Evolutionary conservation across 805 yeast genomes (phyloP), one percentile per base, ranked within the genome.

Genomic region (Candida jianshihensis): DNA sequence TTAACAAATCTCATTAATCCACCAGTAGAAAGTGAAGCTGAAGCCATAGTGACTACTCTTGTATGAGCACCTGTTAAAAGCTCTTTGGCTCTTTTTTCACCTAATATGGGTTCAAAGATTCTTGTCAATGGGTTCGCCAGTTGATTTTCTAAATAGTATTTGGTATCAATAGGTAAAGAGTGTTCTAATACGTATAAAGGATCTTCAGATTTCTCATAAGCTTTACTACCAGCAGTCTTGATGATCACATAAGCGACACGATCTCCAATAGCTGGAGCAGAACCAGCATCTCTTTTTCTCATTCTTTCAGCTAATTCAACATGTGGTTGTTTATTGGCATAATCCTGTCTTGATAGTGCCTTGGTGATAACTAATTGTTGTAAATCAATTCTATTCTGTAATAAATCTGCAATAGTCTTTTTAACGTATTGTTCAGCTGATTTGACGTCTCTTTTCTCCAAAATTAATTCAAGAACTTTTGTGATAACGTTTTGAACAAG

Each of bases 181-280:
- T 92, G 81, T 48, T 92, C 97, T 54, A 92, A 66, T 1, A 89
- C 98, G 48, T 76, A 92, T 22, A 90, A 63, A 2, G 99, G 99
- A 54, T 92, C 99, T 59, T 92, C 99, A 1, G 97, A 89, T 60
- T 92, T 88, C 48, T 90, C 96, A 60, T 89, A 94, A 44, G 89
- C 82, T 56, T 87, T 89, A 33, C 66, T 77, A 39, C 86, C 84
- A 5, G 86, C 81, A 0, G 90, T 78, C 52, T 77, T 75, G 47
- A 85, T 81, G 40, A 92, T 89, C 25, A 92, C 98, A 56, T 90
- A 92, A 6, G 97, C 97, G 22, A 92, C 97, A 63, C 99, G 84
- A 57, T 92, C 99, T 39, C 99, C 99, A 33, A 92, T 71, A 11
- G 87, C 78, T 4, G 98, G 98, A 1, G 98, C 98, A 7, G 95